Evolutionary conservation across 495 filamentous ascomycete genomes (phyloP), one percentile per base, ranked within the genome.

Genomic region (Aspergillus sparsus): DNA sequence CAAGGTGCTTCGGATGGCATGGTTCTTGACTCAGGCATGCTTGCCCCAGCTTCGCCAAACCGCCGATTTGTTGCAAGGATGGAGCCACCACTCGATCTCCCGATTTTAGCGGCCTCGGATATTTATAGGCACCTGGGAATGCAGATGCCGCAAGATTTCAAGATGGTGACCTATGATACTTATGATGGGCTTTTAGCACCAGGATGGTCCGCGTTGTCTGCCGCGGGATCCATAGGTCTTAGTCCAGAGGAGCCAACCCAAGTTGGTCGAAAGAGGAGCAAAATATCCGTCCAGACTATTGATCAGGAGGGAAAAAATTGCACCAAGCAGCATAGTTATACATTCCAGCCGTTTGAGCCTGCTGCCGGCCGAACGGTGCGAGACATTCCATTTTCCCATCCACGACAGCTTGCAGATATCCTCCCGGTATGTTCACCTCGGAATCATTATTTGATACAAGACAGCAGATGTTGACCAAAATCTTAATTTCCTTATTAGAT

Each of bases 381-480:
- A 39, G 82, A 89, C 18, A 74, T 97, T 8, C 87, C 90, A 1
- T 97, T 98, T 65, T 84, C 86, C 2, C 94, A 98, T 68, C 94
- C 94, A 2, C 83, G 87, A 52, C 92, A 97, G 66, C 75, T 98
- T 12, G 75, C 93, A 31, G 82, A 82, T 41, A 85, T 97, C 54
- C 77, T 97, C 27, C 91, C 88, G 13, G 77, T 80, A 71, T 50
- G 74, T 57, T 27, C 8, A 15, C 31, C 16, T n/a, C 16, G 27
- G 42, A 12, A 27, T 7, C 15, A 34, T 13, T 5, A 21, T 34
- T 55, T 7, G 9, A 5, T 41, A 27, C 62, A 11, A 13, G 11
- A 11, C 4, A 7, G 33, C 1, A 27, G 42, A 21, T 61, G 21
- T 13, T 18, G 9, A 53, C 16, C 6, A 45, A 10, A 4, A 58